phyloP scores from a whole-genome alignment of 441 rosid species.

The Syzygium malaccense region DNA sequence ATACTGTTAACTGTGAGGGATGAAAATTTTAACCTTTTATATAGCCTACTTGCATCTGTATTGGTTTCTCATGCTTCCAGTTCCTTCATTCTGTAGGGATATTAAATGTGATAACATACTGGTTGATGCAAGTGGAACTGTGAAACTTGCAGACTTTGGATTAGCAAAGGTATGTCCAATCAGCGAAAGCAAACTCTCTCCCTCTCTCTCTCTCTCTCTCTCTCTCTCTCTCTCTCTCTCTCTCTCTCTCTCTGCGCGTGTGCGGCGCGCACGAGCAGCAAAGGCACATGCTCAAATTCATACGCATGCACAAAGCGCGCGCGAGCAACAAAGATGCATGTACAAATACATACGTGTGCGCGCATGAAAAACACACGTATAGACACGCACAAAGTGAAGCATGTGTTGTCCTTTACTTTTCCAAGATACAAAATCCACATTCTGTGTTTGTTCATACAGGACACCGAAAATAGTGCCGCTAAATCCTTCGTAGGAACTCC shows the following conservation, averaged over 20 bases:
- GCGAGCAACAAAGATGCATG: not conserved
- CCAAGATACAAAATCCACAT: not conserved
- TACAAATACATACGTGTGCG: not conserved
- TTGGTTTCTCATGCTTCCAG: too few species aligned
- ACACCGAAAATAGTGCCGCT: not conserved
- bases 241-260: not conserved
- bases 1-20: too few species aligned
- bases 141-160: constrained; percentile 9
- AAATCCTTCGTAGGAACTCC: not conserved
- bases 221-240: not conserved
- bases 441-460: not conserved
- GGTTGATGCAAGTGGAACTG: not conserved
- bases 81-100: not conserved
- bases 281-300: too few species aligned
- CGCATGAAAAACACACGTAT: not conserved
- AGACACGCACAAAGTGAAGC: not conserved
- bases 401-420: not conserved
- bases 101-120: constrained; percentile 5
- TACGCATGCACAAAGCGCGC: too few species aligned
- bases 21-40: too few species aligned
- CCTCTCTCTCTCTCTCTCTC: not conserved
- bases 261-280: too few species aligned
- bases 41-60: too few species aligned
- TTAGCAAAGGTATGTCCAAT: not conserved
- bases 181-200: not conserved